Evolutionary conservation across 768 basidiomycete genomes (phyloP).

Genomic region (Boletus pseudo-olivaceus): DNA sequence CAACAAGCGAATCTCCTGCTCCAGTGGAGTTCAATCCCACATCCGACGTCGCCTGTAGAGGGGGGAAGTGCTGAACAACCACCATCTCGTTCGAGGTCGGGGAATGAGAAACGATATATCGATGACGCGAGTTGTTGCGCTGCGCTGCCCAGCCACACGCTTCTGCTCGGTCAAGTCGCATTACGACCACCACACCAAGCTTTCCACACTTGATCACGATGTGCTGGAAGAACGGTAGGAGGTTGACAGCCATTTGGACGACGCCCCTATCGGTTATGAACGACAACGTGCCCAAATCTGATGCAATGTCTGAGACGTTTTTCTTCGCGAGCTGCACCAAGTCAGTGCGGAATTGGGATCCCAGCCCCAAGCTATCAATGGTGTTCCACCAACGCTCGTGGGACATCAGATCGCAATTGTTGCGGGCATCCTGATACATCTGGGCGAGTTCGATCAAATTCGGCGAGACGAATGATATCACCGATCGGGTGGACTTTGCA

Average conservation of each 20-base stretch:
- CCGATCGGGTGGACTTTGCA: slow-evolving; percentile 34
- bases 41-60: slow-evolving; percentile 39
- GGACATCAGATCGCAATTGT: slow-evolving; percentile 49
- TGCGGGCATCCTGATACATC: slow-evolving; percentile 49
- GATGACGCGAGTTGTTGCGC: slow-evolving; percentile 42
- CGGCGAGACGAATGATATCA: slow-evolving; percentile 75
- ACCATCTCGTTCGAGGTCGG: slow-evolving; percentile 44
- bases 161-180: slow-evolving; percentile 47
- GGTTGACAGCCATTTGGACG: slow-evolving; percentile 74
- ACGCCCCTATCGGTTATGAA: slow-evolving; percentile 71
- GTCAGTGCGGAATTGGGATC: slow-evolving; percentile 60
- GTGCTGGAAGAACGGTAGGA: slow-evolving; percentile 82
- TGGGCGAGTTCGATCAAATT: slow-evolving; percentile 76
- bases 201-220: slow-evolving; percentile 84
- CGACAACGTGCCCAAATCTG: slow-evolving; percentile 44
- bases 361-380: slow-evolving; percentile 64
- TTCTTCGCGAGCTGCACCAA: slow-evolving; percentile 57
- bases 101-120: slow-evolving; percentile 52
- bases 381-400: slow-evolving; percentile 61
- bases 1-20: slow-evolving; percentile 89
- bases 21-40: slow-evolving; percentile 75
- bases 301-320: slow-evolving; percentile 39
- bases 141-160: slow-evolving; percentile 49
- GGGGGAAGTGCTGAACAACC: slow-evolving; percentile 72
- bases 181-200: slow-evolving; percentile 59